Evolutionary conservation across 2,329 filamentous ascomycete species (phyloP).

Genomic region (Domatiomyces catenatus): DNA sequence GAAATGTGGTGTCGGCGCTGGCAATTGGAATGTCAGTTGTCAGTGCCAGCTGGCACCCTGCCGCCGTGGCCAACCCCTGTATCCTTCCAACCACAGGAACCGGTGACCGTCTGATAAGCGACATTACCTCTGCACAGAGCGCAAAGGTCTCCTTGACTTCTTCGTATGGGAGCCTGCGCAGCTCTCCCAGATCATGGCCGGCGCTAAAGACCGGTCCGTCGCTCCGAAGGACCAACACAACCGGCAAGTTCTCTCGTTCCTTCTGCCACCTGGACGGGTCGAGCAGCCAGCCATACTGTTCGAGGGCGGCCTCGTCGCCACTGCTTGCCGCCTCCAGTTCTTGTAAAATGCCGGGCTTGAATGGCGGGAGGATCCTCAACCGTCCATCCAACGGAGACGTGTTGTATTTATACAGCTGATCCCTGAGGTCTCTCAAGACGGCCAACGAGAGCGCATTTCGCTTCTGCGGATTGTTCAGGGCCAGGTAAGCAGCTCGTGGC

Average conservation of each 20-base stretch:
- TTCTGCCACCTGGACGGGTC: slow-evolving; percentile 11
- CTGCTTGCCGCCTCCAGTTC: slow-evolving; percentile 11
- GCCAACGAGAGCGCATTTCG: slow-evolving; percentile 15
- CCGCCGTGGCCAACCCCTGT: slow-evolving; percentile 16
- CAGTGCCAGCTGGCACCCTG: slow-evolving; percentile 14
- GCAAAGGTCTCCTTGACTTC: slow-evolving; percentile 17
- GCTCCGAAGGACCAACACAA: slow-evolving; percentile 14
- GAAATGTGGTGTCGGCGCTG: slow-evolving; percentile 12
- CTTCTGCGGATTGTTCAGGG: slow-evolving; percentile 10
- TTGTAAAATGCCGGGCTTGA: slow-evolving; percentile 11
- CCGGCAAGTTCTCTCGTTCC: slow-evolving; percentile 13
- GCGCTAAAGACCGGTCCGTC: slow-evolving; percentile 16
- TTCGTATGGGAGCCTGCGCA: slow-evolving; percentile 11
- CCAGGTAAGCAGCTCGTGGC: slow-evolving; percentile 12
- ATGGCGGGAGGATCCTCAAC: slow-evolving; percentile 13
- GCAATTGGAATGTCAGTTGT: slow-evolving; percentile 15
- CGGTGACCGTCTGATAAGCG: slow-evolving; percentile 14
- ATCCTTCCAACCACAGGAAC: slow-evolving; percentile 15
- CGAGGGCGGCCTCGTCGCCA: slow-evolving; percentile 2
- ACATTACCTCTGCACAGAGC: slow-evolving; percentile 17
- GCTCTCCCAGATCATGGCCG: slow-evolving; percentile 14
- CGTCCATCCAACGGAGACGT: slow-evolving; percentile 12
- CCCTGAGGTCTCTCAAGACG: slow-evolving; percentile 11
- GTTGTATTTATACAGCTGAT: slow-evolving; percentile 14
- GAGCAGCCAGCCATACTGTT: slow-evolving; percentile 13